Conservation (phyloP, 2,329 filamentous ascomycete species). For the Magnaporthales sp. region DNA sequence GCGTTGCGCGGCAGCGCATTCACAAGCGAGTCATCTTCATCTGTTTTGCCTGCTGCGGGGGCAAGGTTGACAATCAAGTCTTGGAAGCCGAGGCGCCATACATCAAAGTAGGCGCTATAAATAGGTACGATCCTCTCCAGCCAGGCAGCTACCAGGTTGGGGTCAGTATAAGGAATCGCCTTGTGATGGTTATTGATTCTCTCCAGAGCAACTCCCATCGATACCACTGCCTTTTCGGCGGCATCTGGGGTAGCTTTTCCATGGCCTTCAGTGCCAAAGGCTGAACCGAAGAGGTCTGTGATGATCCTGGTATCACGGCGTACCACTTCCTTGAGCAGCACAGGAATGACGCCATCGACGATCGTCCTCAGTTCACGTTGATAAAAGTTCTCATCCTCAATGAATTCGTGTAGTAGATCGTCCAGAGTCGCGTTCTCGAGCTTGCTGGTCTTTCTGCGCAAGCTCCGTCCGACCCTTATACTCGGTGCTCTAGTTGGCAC, state of each 20-base stretch:
- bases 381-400: constrained; percentile 79
- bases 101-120: constrained; percentile 77
- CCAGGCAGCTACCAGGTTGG: constrained; percentile 70
- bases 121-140: constrained; percentile 67
- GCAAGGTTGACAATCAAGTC: constrained; percentile 91
- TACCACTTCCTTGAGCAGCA: constrained; percentile 77
- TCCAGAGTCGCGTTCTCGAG: constrained; percentile 59
- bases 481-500: constrained; percentile 26
- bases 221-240: constrained; percentile 78
- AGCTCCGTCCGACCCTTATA: constrained; percentile 63
- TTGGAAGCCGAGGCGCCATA: constrained; percentile 90
- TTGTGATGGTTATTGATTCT: constrained; percentile 73
- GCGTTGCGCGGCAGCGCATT: constrained; percentile 52
- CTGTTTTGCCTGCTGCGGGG: constrained; percentile 44
- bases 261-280: constrained; percentile 26
- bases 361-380: constrained; percentile 84
- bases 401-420: constrained; percentile 72
- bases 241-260: constrained; percentile 15
- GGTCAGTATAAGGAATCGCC: constrained; percentile 64
- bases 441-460: constrained; percentile 63
- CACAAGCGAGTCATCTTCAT: constrained; percentile 52
- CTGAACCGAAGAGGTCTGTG: constrained; percentile 58
- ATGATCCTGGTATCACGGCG: constrained; percentile 57
- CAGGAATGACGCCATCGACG: constrained; percentile 90
- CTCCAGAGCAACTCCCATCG: constrained; percentile 88